Conservation (phyloP, 768 basidiomycete species). For the Pulveroboletus ravenelii region DNA sequence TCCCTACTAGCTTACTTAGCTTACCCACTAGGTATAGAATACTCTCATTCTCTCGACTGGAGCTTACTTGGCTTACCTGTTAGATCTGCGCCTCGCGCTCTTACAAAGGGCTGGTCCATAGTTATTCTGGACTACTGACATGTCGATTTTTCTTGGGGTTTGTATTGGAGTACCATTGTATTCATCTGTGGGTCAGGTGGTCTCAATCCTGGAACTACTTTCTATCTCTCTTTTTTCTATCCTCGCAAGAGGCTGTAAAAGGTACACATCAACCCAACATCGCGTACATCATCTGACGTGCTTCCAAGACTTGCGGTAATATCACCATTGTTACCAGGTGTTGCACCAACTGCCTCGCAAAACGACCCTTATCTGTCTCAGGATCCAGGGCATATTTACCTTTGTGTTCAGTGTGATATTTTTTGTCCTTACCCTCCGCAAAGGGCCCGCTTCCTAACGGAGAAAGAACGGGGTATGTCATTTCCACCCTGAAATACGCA, state of each 20-base stretch:
- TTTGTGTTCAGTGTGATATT: constrained; percentile 52
- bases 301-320: too few relatives aligned
- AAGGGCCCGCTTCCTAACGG: constrained; percentile 46
- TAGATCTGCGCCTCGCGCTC: too few relatives aligned
- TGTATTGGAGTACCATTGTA: constrained; percentile 1
- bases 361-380: neutral
- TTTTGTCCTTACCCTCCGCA: constrained; percentile 42
- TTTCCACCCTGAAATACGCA: constrained; percentile 17
- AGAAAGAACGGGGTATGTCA: constrained; percentile 46
- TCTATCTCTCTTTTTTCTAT: constrained; percentile 51
- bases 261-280: too few relatives aligned
- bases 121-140: too few relatives aligned
- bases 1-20: too few relatives aligned
- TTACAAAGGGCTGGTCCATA: too few relatives aligned
- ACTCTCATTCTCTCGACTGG: too few relatives aligned
- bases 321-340: too few relatives aligned
- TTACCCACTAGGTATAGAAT: too few relatives aligned
- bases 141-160: constrained; percentile 53
- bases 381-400: constrained; percentile 61
- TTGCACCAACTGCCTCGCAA: too few relatives aligned
- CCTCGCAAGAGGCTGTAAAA: constrained; percentile 28
- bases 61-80: too few relatives aligned
- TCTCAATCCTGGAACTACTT: constrained; percentile 54
- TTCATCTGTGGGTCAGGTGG: constrained; percentile 38
- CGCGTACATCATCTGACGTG: constrained; percentile 2